Conservation (phyloP, 2,329 filamentous ascomycete genomes). For the Talaromyces sp. region DNA sequence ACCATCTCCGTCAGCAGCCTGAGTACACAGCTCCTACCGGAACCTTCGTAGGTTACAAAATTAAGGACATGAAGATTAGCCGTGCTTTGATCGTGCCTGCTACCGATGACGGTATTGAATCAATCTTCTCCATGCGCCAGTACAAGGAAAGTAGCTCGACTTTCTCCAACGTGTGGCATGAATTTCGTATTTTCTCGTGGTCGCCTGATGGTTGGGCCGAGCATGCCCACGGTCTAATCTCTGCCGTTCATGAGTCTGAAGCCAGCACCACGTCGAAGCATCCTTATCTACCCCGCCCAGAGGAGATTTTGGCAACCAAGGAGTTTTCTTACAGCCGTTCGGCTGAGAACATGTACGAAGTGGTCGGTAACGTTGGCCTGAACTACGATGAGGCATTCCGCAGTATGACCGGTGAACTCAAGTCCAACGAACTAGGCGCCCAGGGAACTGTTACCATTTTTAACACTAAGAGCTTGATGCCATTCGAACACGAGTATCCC, state of each 20-base stretch:
- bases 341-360: constrained; percentile 1
- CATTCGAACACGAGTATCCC: neutral
- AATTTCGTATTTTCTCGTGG: neutral
- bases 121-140: neutral
- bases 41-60: neutral
- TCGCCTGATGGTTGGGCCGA: neutral
- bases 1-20: neutral
- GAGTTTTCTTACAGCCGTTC: neutral
- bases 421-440: neutral
- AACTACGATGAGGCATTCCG: neutral
- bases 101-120: neutral
- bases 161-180: neutral
- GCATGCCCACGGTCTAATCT: neutral
- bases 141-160: neutral
- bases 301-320: neutral
- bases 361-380: neutral
- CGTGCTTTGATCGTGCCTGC: neutral
- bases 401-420: neutral
- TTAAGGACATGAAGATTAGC: constrained; percentile 2
- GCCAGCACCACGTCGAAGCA: neutral
- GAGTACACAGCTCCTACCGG: neutral
- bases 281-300: neutral
- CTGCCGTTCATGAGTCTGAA: neutral
- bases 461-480: neutral
- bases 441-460: neutral